Base-by-base conservation (phyloP, 2,329 filamentous ascomycete species). In the Fusarium mangiferae region DNA sequence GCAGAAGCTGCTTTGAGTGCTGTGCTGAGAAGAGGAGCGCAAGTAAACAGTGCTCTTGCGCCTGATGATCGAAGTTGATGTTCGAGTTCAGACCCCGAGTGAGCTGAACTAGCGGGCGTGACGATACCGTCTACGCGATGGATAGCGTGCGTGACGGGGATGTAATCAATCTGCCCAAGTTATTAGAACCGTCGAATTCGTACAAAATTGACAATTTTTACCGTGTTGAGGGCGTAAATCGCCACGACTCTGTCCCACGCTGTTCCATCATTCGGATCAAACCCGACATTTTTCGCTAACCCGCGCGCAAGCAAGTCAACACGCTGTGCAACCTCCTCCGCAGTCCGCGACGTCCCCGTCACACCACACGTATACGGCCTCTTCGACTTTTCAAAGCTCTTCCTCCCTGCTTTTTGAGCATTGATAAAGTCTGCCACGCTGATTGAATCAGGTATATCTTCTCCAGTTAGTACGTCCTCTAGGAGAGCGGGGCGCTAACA, bases 181-280 rank as follows among this genome's bases (percentile, higher is more conserved):
- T 1, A 2, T 74, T 5, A 62, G 28, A 12, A 7, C 13, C 2
- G 3, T 4, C 1, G 2, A 6, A 3, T 6, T 6, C 3, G 2
- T 3, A 3, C 1, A 6, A 6, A 10, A 2, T 2, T 7, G 3
- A 13, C 20, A 12, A 4, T 2, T 26, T 57, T n/a, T 13, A 94
- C 92, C 22, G 93, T 94, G 79, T 97, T 97, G 63, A 95, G 82
- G 11, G 92, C 91, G 83, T 94, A 97, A 36, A 95, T 85, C 3
- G 87, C 92, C 45, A 94, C 85, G 24, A 95, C 92, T 81, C 95
- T 95, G 76, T 96, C 93, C 91, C 92, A 96, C 78, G 95, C 92
- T 0, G 90, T 89, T 20, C 92, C 93, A 59, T 90, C 81, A 67
- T 93, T 92, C 4, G 92, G 90, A 41, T 87, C 81, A 87, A 93